Conservation (phyloP, 345 rosid species). For the Rhizophora apiculata region DNA sequence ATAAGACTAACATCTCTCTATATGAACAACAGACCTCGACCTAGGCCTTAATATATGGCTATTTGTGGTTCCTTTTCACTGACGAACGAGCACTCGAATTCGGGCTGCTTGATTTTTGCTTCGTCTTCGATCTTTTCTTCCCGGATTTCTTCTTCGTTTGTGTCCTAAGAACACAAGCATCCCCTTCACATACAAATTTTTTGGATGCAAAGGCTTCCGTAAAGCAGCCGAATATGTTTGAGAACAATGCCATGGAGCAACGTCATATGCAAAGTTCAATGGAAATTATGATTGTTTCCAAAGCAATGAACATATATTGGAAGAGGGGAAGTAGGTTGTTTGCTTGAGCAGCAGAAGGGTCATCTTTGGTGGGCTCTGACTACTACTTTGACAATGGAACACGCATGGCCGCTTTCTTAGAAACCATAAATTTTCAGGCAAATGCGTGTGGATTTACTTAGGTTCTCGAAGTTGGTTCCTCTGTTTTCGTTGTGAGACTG, state of each 20-base stretch:
- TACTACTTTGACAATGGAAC: neutral
- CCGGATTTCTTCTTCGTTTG: neutral
- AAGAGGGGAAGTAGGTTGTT: neutral
- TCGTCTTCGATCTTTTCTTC: neutral
- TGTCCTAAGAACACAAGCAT: slow-evolving; percentile 9
- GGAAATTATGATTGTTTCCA: neutral
- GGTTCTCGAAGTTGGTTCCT: neutral
- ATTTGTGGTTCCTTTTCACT: neutral
- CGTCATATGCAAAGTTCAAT: neutral
- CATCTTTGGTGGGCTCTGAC: slow-evolving; percentile 19
- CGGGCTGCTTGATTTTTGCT: neutral
- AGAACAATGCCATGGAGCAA: slow-evolving; percentile 7
- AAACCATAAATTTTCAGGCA: neutral
- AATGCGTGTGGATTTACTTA: neutral
- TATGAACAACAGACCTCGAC: too few relatives aligned
- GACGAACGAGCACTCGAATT: neutral
- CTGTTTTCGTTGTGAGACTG: neutral
- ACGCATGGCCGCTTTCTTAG: neutral
- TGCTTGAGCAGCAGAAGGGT: neutral
- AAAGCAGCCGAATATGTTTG: slow-evolving; percentile 4
- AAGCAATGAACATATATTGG: neutral
- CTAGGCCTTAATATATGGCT: neutral
- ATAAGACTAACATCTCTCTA: too few relatives aligned
- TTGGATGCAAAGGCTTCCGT: neutral
- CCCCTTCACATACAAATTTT: slow-evolving; percentile 11